Conservation (phyloP, 768 basidiomycete genomes). For the Amanita rimosa region DNA sequence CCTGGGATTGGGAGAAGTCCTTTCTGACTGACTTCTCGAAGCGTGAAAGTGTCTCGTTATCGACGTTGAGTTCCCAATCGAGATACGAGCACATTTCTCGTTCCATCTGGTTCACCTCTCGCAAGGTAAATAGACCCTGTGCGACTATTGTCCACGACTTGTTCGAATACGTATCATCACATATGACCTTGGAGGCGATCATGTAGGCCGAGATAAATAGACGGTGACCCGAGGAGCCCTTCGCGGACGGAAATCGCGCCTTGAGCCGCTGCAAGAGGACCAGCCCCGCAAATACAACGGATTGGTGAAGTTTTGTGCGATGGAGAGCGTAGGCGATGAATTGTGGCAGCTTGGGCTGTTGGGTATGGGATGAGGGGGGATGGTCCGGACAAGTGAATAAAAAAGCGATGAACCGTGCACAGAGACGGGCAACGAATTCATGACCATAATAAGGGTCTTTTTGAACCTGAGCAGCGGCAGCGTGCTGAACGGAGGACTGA, state of each 20-base stretch:
- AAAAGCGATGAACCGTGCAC: conserved; percentile 73
- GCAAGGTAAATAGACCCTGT: conserved; percentile 73
- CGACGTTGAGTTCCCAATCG: conserved; percentile 84
- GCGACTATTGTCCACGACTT: conserved; percentile 89
- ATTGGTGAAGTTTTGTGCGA: conserved; percentile 61
- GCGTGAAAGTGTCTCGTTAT: conserved; percentile 43
- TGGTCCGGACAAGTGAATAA: conserved; percentile 82
- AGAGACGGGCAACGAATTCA: conserved; percentile 56
- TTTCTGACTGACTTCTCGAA: conserved; percentile 51
- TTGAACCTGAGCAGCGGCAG: conserved; percentile 13
- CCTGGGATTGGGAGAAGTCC: conserved; percentile 41
- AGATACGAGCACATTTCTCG: conserved; percentile 87
- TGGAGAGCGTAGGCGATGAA: conserved; percentile 87
- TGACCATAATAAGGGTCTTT: conserved; percentile 67
- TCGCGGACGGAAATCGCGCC: conserved; percentile 83
- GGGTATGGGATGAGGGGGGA: conserved; percentile 45
- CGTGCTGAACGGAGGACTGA: conserved; percentile 10
- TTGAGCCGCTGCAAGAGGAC: conserved; percentile 75
- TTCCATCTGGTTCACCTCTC: conserved; percentile 97
- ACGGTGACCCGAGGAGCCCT: conserved; percentile 83
- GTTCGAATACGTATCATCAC: conserved; percentile 91
- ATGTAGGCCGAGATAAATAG: conserved; percentile 89
- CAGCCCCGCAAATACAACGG: conserved; percentile 60
- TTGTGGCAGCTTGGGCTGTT: conserved; percentile 54
- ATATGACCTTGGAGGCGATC: conserved; percentile 88